phyloP scores from a whole-genome alignment of 768 basidiomycete genomes.

The Xanthoconium stramineum region DNA sequence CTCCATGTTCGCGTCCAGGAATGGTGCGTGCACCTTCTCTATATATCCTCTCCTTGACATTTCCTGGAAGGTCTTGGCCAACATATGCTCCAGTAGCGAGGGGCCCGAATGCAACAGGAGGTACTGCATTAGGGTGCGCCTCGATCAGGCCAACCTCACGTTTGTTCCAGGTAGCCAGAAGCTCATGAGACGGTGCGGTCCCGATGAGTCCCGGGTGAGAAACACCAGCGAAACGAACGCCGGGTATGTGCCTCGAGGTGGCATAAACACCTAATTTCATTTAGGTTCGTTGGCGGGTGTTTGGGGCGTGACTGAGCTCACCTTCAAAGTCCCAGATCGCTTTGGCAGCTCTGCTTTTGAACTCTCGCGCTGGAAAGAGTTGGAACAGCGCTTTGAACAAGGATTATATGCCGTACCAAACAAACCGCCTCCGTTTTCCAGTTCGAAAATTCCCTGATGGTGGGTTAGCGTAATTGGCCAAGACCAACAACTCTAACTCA shows the following conservation, averaged over 20 bases:
- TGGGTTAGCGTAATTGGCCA: neutral
- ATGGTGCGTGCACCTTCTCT: conserved; percentile 70
- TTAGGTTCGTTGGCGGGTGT: neutral
- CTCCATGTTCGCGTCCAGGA: conserved; percentile 77
- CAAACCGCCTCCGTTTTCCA: conserved; percentile 68
- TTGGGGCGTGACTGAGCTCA: conserved; percentile 13
- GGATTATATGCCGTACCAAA: conserved; percentile 45
- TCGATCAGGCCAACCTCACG: conserved; percentile 67
- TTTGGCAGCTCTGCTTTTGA: conserved; percentile 68
- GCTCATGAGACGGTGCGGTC: conserved; percentile 70
- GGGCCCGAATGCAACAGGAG: conserved; percentile 66
- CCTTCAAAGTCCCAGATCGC: conserved; percentile 81
- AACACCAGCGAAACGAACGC: conserved; percentile 75
- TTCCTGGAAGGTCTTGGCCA: conserved; percentile 55
- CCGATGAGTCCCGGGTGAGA: conserved; percentile 76
- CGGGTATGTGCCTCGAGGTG: conserved; percentile 72
- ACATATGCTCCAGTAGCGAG: conserved; percentile 59
- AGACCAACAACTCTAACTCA: conserved; percentile 20
- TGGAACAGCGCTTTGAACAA: neutral
- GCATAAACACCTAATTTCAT: conserved; percentile 56
- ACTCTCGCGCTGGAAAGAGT: conserved; percentile 50
- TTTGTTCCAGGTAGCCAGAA: conserved; percentile 71
- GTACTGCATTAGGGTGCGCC: conserved; percentile 47
- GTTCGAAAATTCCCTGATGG: conserved; percentile 68
- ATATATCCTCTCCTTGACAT: conserved; percentile 51